Percentiles rank a stretch among this genome's conserved stretches.
Evolutionary conservation across 163 green algal genomes (phyloP).

Genomic region (Scenedesmus sp.): DNA sequence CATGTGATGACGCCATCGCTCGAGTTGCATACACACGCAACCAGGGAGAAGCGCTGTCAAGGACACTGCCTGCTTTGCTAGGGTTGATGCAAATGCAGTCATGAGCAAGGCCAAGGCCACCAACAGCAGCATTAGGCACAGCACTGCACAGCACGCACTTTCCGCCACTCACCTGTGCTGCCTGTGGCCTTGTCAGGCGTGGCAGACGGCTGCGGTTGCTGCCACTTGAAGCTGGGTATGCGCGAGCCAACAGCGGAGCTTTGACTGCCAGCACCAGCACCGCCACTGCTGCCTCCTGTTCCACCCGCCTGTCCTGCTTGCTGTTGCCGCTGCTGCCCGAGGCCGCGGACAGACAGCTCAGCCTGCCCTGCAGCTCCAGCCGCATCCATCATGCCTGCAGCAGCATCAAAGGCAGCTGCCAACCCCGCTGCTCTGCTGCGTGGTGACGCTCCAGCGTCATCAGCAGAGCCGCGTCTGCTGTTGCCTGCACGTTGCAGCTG

Average conservation of each 20-base stretch:
- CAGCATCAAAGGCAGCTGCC: conserved; percentile 30
- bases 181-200: conserved; percentile 14
- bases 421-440: background rate
- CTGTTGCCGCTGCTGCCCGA: background rate
- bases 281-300: background rate
- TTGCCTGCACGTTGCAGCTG: conserved; percentile 2
- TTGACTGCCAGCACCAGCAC: background rate
- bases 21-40: too few relatives aligned
- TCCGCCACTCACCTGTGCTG: background rate
- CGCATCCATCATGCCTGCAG: background rate
- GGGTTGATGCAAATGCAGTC: too few relatives aligned
- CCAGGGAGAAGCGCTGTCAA: too few relatives aligned
- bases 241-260: too few relatives aligned
- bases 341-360: background rate
- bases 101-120: background rate
- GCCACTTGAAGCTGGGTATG: conserved; percentile 39
- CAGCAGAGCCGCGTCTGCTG: background rate
- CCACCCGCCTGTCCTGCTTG: background rate
- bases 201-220: background rate
- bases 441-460: background rate
- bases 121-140: background rate
- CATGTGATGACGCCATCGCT: background rate
- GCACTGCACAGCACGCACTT: background rate
- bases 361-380: background rate
- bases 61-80: too few relatives aligned